These are phyloP conservation scores for Trichoderma pleuroti DNA, from an alignment of 2,329 filamentous ascomycete species.

Conservation along the genomic window DNA sequence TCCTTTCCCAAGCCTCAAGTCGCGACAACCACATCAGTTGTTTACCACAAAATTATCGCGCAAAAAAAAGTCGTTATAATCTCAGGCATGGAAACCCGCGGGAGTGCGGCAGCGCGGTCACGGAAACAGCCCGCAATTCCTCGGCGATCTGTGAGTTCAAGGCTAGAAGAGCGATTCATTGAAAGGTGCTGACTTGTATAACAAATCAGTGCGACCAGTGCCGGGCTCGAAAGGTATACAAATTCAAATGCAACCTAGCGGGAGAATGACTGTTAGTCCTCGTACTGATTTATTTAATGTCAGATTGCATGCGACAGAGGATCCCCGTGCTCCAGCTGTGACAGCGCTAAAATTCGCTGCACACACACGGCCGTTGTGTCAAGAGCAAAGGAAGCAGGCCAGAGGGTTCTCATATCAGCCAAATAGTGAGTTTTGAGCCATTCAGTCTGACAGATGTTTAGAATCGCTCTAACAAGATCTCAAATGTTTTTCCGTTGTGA, in stretches of 20 bases:
- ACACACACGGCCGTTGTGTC: background rate
- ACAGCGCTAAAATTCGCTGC: background rate
- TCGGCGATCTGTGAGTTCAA: background rate
- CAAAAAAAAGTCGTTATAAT: background rate
- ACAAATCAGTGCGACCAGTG: background rate
- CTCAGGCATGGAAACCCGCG: background rate
- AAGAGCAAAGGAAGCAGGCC: background rate
- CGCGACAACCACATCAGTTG: background rate
- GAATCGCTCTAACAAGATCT: background rate
- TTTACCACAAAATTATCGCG: background rate
- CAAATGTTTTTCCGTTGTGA: background rate
- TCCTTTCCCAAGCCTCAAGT: background rate
- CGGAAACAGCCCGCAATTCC: background rate
- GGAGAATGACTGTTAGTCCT: background rate
- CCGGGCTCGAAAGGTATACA: background rate
- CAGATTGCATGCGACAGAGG: background rate
- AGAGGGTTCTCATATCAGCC: background rate
- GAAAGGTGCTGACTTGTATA: background rate
- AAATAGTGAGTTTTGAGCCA: background rate
- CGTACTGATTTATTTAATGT: background rate
- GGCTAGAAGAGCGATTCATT: background rate
- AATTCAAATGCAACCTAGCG: background rate
- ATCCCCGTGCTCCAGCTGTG: background rate
- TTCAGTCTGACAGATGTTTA: background rate
- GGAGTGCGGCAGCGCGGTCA: background rate